Conservation (phyloP, 805 yeast genomes). For the Blastobotrys terrestris region DNA sequence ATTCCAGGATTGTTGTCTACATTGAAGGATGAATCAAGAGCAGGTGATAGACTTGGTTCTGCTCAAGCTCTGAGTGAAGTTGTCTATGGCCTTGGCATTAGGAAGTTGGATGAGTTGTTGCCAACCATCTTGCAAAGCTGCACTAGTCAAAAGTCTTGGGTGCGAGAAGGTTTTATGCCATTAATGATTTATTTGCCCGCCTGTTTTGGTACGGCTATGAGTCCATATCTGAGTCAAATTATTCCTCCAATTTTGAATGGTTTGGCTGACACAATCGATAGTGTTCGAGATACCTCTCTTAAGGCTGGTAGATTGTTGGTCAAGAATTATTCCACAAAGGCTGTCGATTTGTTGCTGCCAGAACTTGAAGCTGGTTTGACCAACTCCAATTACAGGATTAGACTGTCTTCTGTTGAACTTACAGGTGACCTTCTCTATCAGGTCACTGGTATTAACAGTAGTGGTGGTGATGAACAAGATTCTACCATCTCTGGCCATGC, state of each 20-base stretch:
- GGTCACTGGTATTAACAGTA: conserved; percentile 83
- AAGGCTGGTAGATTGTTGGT: conserved; percentile 91
- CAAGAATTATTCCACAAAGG: conserved; percentile 82
- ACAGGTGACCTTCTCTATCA: conserved; percentile 93
- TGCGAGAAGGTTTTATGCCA: conserved; percentile 92
- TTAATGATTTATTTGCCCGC: conserved; percentile 84
- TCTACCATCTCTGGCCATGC: conserved; percentile 31
- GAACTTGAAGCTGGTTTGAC: conserved; percentile 88
- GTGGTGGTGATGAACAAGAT: conserved; percentile 59
- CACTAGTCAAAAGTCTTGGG: conserved; percentile 54
- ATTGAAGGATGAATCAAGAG: conserved; percentile 65
- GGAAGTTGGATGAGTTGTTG: conserved; percentile 80
- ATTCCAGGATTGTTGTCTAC: conserved; percentile 74
- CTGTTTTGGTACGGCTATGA: conserved; percentile 85
- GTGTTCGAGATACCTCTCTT: conserved; percentile 80
- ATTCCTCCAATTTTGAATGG: conserved; percentile 92
- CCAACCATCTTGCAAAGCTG: conserved; percentile 76
- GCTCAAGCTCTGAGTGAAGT: conserved; percentile 97
- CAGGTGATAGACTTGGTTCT: conserved; percentile 92
- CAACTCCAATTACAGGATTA: conserved; percentile 75
- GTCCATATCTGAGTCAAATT: conserved; percentile 78
- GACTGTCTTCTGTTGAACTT: conserved; percentile 89
- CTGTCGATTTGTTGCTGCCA: conserved; percentile 88
- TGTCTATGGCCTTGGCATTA: conserved; percentile 81
- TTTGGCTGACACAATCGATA: conserved; percentile 83